A percentile compares a stretch with the other conserved stretches of the same genome.
These are phyloP conservation scores for Ailanthus altissimus DNA, from an alignment of 345 rosid species.

Conservation along the genomic window DNA sequence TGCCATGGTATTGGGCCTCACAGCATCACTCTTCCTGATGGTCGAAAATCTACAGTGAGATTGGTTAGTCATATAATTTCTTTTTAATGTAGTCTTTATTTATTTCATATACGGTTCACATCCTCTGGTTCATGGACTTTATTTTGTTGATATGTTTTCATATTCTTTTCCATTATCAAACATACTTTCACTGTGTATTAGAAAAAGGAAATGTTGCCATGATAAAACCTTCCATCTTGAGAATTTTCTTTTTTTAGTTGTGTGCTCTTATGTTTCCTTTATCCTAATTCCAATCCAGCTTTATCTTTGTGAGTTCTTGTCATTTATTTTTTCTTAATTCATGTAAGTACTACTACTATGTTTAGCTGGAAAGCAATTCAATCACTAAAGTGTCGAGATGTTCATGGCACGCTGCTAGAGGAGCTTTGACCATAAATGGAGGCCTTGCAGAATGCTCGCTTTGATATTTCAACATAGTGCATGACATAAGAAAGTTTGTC, in stretches of 20 bases:
- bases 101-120: not conserved
- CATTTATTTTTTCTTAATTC: too few species aligned
- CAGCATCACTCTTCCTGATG: slow-evolving; percentile 83
- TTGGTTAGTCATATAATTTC: slow-evolving; percentile 46
- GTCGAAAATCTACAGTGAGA: slow-evolving; percentile 83
- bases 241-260: too few species aligned
- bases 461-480: not conserved
- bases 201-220: too few species aligned
- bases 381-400: not conserved
- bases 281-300: too few species aligned
- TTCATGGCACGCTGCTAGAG: not conserved
- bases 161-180: not conserved
- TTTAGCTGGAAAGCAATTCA: not conserved
- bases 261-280: too few species aligned
- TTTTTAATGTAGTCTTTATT: not conserved
- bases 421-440: not conserved
- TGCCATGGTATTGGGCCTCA: slow-evolving; percentile 98
- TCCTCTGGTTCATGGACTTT: slow-evolving; percentile 1
- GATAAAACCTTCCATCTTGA: too few species aligned
- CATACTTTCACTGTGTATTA: too few species aligned
- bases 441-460: slow-evolving; percentile 4
- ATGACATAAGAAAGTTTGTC: too few species aligned
- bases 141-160: not conserved
- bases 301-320: too few species aligned
- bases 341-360: too few species aligned